Evolutionary conservation across 495 filamentous ascomycete species (phyloP).

Genomic region (Ascodesmis nigricans): DNA sequence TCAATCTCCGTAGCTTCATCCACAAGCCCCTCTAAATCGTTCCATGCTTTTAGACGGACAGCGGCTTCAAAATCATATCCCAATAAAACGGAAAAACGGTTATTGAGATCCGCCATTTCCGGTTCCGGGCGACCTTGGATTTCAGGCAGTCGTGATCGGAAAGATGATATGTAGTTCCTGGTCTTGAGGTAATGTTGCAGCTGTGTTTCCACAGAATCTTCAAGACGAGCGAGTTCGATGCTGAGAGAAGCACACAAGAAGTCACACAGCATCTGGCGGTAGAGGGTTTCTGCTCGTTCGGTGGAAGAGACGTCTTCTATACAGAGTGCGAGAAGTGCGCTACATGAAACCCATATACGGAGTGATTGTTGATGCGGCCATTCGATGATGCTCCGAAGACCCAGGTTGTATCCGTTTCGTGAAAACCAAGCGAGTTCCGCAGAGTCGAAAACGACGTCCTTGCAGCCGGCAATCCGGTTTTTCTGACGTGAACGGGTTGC

Average conservation of each 20-base stretch:
- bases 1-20: constrained; percentile 25
- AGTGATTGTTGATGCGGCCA: constrained; percentile 33
- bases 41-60: constrained; percentile 42
- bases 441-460: constrained; percentile 34
- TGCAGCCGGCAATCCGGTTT: constrained; percentile 19
- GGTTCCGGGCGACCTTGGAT: constrained; percentile 15
- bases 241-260: constrained; percentile 43
- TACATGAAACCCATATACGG: constrained; percentile 36
- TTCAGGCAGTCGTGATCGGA: constrained; percentile 24
- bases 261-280: constrained; percentile 41
- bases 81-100: constrained; percentile 40
- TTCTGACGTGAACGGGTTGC: too few relatives aligned
- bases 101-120: constrained; percentile 28
- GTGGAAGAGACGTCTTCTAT: constrained; percentile 28
- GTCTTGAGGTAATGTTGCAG: constrained; percentile 37
- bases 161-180: constrained; percentile 34
- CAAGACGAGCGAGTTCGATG: constrained; percentile 38
- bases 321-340: constrained; percentile 38
- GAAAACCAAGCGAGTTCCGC: constrained; percentile 64
- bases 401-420: constrained; percentile 53
- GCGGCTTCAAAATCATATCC: constrained; percentile 61
- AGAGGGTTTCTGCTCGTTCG: constrained; percentile 28
- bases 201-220: constrained; percentile 37
- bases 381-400: constrained; percentile 33
- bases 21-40: constrained; percentile 38